phyloP scores from a whole-genome alignment of 495 filamentous ascomycete species.

The Aspergillus nidulans region DNA sequence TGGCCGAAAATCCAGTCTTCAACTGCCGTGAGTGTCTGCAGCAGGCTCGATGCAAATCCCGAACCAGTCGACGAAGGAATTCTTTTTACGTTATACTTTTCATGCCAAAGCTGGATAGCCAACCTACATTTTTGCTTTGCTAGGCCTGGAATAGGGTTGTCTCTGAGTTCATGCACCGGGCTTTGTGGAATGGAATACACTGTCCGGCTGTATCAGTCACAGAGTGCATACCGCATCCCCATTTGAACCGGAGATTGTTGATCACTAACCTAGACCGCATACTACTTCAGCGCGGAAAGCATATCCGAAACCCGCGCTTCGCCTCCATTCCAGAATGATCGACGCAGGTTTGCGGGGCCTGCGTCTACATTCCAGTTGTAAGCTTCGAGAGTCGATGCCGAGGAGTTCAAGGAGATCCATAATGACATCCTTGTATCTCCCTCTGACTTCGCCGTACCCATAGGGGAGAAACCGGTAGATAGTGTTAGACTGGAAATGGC shows the following conservation, averaged over 20 bases:
- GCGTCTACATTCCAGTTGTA: background rate
- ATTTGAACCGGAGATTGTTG: background rate
- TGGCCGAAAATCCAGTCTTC: background rate
- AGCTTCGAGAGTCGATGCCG: no score
- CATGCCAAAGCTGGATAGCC: background rate
- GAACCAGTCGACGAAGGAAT: background rate
- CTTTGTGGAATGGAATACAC: background rate
- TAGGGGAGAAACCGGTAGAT: no score
- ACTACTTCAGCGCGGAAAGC: background rate
- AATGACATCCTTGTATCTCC: no score
- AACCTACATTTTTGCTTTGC: background rate
- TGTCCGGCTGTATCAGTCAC: background rate
- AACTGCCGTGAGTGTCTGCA: background rate
- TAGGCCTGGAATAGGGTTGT: no score
- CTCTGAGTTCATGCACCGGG: no score
- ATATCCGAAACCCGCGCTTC: background rate
- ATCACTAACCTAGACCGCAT: background rate
- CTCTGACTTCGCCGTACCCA: no score
- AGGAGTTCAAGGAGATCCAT: no score
- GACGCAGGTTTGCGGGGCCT: background rate
- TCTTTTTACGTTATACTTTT: background rate
- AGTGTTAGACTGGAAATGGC: no score
- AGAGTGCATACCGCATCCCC: background rate
- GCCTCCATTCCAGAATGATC: background rate
- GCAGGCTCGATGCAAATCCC: background rate